These are phyloP conservation scores for Huntiella bhutanensis DNA, from an alignment of 2,329 filamentous ascomycete species.

Conservation along the genomic window DNA sequence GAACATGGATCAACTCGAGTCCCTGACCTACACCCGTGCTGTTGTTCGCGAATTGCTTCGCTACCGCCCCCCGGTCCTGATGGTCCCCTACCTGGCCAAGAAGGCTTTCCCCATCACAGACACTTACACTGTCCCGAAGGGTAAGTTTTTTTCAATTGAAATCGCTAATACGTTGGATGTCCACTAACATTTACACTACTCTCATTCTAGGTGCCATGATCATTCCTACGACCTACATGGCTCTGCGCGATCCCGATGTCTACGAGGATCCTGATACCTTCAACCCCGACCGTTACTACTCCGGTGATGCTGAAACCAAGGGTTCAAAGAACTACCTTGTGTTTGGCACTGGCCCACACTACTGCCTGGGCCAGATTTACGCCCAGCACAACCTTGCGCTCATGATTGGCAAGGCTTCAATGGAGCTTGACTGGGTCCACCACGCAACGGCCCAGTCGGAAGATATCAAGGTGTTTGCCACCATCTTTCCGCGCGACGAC, in stretches of 20 bases:
- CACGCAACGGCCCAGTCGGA: constrained; percentile 67
- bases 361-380: constrained; percentile 88
- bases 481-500: constrained; percentile 90
- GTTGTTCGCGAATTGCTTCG: constrained; percentile 82
- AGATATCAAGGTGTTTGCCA: constrained; percentile 95
- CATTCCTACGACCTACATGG: constrained; percentile 75
- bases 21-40: constrained; percentile 74
- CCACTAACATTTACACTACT: constrained; percentile 12
- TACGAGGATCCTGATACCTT: constrained; percentile 80
- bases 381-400: constrained; percentile 75
- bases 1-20: constrained; percentile 72
- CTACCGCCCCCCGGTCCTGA: constrained; percentile 88
- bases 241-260: constrained; percentile 79
- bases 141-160: constrained; percentile 20
- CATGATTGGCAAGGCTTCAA: constrained; percentile 75
- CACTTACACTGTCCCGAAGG: constrained; percentile 81
- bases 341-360: constrained; percentile 88
- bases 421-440: constrained; percentile 80
- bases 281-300: constrained; percentile 81
- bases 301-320: constrained; percentile 70
- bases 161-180: background rate
- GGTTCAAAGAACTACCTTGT: constrained; percentile 89
- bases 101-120: constrained; percentile 83
- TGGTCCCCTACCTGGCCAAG: constrained; percentile 92
- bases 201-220: constrained; percentile 56